Evolutionary conservation across 352 stramenopile genomes (phyloP), one percentile per base, ranked within the genome.

Genomic region (Phytophthora pseudosyringae): DNA sequence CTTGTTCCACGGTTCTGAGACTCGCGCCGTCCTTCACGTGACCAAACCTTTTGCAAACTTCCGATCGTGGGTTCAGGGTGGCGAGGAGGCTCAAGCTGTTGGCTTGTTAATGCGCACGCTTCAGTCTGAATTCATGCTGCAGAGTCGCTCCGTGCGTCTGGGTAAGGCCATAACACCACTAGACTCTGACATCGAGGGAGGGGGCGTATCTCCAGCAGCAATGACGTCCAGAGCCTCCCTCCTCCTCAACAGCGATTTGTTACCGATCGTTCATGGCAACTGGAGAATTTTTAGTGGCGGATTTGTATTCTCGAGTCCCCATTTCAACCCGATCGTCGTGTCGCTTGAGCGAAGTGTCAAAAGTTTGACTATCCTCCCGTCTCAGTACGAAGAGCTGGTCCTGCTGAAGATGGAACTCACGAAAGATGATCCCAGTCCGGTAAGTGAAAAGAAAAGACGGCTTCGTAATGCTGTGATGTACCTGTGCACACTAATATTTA

Each of bases 111-210:
- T 87, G 13, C 49, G 60, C 3, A 72, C 70, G 1, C 64, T 93
- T 3, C 72, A 78, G 43, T 93, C 85, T 0, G 80, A 89, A 9
- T 91, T 90, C 43, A 92, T 91, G 68, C 60, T 90, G 0, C 69
- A 86, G 33, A 86, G 71, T 38, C 61, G 69, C 4, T 78, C 71
- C 13, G 59, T 91, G 13, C 60, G 75, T 8, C 59, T 91, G 1
- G 83, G 83, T 8, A 70, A 72, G n/a, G 43, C 62, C 1, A 56
- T 90, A 9, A 21, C 54, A 0, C 71, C 76, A 13, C 54, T 85
- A 7, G 81, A 84, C 44, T 69, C 67, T 4, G 56, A 80, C 21
- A 51, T 60, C 3, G 48, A 54, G 29, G 51, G 67, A 47, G 39
- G 40, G 12, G 21, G 26, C 6, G 31, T 41, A 10, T 21, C 52